Percentiles rank a stretch among this genome's conserved stretches.
Conservation (phyloP, 768 basidiomycete species). For the Naganishia randhawae region DNA sequence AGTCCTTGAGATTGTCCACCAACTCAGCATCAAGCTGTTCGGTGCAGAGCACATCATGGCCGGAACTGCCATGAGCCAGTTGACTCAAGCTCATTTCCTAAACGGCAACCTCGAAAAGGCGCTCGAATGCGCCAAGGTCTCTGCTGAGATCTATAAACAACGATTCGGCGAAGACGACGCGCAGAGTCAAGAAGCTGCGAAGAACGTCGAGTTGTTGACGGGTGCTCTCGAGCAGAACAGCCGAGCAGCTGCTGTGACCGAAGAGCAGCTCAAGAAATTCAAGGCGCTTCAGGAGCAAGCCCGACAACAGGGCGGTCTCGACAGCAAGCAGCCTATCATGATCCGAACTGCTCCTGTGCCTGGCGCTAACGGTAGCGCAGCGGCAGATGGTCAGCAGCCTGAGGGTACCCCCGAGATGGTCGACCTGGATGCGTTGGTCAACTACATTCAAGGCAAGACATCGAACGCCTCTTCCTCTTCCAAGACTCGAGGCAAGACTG, state of each 20-base stretch:
- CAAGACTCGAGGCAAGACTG: slow-evolving; percentile 42
- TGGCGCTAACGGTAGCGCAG: slow-evolving; percentile 14
- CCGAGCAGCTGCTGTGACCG: slow-evolving; percentile 33
- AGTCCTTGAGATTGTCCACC: slow-evolving; percentile 44
- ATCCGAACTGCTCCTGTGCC: slow-evolving; percentile 24
- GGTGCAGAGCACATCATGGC: slow-evolving; percentile 50
- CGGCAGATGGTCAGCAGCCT: slow-evolving; percentile 30
- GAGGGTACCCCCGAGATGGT: slow-evolving; percentile 34
- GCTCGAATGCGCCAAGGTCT: slow-evolving; percentile 40
- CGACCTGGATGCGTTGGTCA: slow-evolving; percentile 53
- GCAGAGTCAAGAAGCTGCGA: slow-evolving; percentile 49
- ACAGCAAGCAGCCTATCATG: slow-evolving; percentile 30
- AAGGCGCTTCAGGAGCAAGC: slow-evolving; percentile 40
- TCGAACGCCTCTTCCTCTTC: slow-evolving; percentile 22
- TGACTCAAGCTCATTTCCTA: slow-evolving; percentile 53
- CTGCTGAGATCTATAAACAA: slow-evolving; percentile 46
- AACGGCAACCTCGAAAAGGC: slow-evolving; percentile 47
- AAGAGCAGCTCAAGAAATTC: slow-evolving; percentile 42
- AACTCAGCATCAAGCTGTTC: slow-evolving; percentile 43
- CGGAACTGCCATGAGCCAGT: slow-evolving; percentile 48
- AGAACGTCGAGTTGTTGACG: slow-evolving; percentile 49
- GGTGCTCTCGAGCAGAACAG: slow-evolving; percentile 47
- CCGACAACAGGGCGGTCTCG: slow-evolving; percentile 35
- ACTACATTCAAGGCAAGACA: slow-evolving; percentile 50
- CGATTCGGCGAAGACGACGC: slow-evolving; percentile 49